Percentiles rank a stretch among this genome's conserved stretches.
phyloP scores from a whole-genome alignment of 2,329 filamentous ascomycete genomes.

The Ophiocordyceps polyrhachis-furcata region DNA sequence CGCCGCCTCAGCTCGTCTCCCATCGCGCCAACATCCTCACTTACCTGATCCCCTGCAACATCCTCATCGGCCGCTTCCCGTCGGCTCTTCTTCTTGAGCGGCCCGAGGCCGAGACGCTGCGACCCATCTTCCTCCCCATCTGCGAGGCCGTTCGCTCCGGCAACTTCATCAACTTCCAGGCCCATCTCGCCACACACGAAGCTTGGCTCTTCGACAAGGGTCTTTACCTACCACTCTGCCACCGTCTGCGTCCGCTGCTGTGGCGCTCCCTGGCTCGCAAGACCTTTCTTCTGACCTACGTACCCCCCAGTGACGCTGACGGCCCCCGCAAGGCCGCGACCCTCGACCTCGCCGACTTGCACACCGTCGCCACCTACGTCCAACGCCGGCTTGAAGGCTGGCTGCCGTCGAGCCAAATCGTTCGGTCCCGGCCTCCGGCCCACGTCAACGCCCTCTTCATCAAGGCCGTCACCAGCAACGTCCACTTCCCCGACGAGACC shows the following conservation, averaged over 20 bases:
- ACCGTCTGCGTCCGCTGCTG: conserved; percentile 61
- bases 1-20: conserved; percentile 37
- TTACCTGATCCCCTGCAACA: conserved; percentile 65
- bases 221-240: conserved; percentile 55
- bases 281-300: conserved; percentile 60
- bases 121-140: conserved; percentile 53
- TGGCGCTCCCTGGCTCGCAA: conserved; percentile 70
- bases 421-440: conserved; percentile 17
- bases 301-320: conserved; percentile 34
- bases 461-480: conserved; percentile 28
- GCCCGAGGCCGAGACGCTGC: conserved; percentile 41
- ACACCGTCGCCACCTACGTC: conserved; percentile 42
- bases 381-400: conserved; percentile 46
- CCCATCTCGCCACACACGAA: conserved; percentile 43
- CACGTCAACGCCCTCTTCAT: conserved; percentile 33
- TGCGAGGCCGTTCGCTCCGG: conserved; percentile 53
- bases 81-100: conserved; percentile 44
- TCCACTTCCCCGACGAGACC: conserved; percentile 16
- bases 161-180: conserved; percentile 55
- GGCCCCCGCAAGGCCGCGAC: conserved; percentile 48
- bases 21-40: conserved; percentile 69
- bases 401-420: conserved; percentile 18
- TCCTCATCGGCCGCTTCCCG: conserved; percentile 73
- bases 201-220: conserved; percentile 61
- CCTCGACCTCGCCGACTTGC: conserved; percentile 52